These are phyloP conservation scores for Phaeosphaeria sp. DNA, from an alignment of 2,329 filamentous ascomycete species.

Conservation along the genomic window DNA sequence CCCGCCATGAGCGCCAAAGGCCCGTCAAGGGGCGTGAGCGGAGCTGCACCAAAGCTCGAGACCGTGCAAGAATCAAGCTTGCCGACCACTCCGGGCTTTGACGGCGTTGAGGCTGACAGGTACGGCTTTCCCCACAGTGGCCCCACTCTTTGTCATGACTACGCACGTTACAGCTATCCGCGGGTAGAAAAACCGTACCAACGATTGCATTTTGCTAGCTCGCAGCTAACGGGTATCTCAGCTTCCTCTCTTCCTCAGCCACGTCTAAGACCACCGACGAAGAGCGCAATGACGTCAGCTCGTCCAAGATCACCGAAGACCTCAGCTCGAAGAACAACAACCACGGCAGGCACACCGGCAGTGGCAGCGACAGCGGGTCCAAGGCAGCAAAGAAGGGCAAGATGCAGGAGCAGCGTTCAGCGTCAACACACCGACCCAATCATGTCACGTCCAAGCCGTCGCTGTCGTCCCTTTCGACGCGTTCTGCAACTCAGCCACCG, in stretches of 20 bases:
- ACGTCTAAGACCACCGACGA: slow-evolving; percentile 36
- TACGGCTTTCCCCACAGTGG: slow-evolving; percentile 36
- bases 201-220: slow-evolving; percentile 21
- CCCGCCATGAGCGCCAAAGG: slow-evolving; percentile 49
- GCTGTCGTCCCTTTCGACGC: slow-evolving; percentile 66
- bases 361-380: slow-evolving; percentile 68
- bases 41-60: slow-evolving; percentile 70
- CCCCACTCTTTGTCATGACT: slow-evolving; percentile 37
- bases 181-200: slow-evolving; percentile 23
- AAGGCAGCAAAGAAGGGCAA: slow-evolving; percentile 35
- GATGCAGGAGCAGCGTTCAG: slow-evolving; percentile 53
- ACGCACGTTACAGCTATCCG: slow-evolving; percentile 27
- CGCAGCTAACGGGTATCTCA: slow-evolving; percentile 22
- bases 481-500: slow-evolving; percentile 66
- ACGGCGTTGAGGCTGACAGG: slow-evolving; percentile 44
- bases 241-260: slow-evolving; percentile 22
- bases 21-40: slow-evolving; percentile 62
- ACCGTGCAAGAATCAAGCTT: slow-evolving; percentile 92
- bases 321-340: slow-evolving; percentile 51
- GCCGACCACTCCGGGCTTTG: slow-evolving; percentile 66
- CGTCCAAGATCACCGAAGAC: slow-evolving; percentile 57
- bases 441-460: slow-evolving; percentile 69
- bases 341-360: slow-evolving; percentile 55
- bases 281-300: slow-evolving; percentile 52
- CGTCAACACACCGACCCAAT: slow-evolving; percentile 51